phyloP scores from a whole-genome alignment of 2,329 filamentous ascomycete genomes.

The Clonostachys byssicola region DNA sequence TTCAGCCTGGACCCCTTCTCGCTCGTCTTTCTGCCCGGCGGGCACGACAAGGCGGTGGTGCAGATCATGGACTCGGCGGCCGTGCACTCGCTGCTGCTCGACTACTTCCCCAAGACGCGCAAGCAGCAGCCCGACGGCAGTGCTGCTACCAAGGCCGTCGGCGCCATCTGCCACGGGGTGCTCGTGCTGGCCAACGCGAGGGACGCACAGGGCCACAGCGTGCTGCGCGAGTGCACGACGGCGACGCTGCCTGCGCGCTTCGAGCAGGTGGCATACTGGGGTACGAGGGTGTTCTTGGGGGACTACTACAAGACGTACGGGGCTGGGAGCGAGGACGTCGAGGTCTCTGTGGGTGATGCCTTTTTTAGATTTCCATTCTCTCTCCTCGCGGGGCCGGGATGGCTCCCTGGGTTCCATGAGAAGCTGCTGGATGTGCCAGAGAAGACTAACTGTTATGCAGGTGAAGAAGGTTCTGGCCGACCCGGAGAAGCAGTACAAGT shows the following conservation, averaged over 20 bases:
- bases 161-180: constrained; percentile 48
- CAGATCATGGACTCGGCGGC: constrained; percentile 43
- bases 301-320: constrained; percentile 56
- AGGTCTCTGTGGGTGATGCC: constrained; percentile 31
- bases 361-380: background rate
- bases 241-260: constrained; percentile 43
- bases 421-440: too few species aligned
- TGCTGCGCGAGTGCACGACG: constrained; percentile 40
- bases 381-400: background rate
- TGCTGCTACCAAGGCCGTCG: constrained; percentile 31
- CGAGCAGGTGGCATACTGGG: constrained; percentile 43
- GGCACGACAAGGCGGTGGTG: constrained; percentile 46
- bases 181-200: constrained; percentile 41
- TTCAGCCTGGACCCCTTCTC: constrained; percentile 41
- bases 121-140: constrained; percentile 20
- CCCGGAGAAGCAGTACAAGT: constrained; percentile 34
- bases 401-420: too few species aligned
- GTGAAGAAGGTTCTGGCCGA: constrained; percentile 35
- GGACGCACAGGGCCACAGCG: constrained; percentile 32
- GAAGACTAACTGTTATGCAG: constrained; percentile 12
- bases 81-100: constrained; percentile 36
- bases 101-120: constrained; percentile 41
- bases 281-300: constrained; percentile 41
- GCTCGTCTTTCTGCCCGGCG: constrained; percentile 45
- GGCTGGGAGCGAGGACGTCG: constrained; percentile 41